Conservation (phyloP, 1,139 yeast genomes). For the Nakaseomyces uthaithaninus region DNA sequence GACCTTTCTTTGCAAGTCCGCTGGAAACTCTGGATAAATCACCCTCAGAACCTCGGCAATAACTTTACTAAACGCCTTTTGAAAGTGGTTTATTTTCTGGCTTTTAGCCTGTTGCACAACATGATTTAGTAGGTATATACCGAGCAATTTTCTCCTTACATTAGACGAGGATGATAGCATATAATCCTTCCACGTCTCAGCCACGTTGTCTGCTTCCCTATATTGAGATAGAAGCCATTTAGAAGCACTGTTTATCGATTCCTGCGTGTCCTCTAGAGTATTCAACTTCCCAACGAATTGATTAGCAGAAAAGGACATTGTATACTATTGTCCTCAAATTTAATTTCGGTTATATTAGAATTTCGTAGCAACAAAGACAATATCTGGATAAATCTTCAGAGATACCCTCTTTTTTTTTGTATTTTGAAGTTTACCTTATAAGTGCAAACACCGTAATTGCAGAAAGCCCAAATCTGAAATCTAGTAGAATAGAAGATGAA, state of each 20-base stretch:
- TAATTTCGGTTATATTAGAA: no score
- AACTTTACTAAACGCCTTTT: conserved; percentile 49
- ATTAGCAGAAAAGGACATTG: conserved; percentile 32
- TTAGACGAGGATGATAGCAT: conserved; percentile 29
- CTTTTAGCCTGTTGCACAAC: conserved; percentile 76
- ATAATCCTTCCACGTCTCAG: conserved; percentile 51
- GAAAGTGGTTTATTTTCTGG: conserved; percentile 54
- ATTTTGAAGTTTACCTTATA: no score
- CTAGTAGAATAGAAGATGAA: no score
- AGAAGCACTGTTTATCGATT: conserved; percentile 76
- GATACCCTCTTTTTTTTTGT: no score
- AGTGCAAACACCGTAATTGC: no score
- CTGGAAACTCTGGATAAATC: conserved; percentile 24
- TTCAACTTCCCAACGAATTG: conserved; percentile 51
- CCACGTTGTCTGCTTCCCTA: conserved; percentile 53
- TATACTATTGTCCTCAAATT: neutral
- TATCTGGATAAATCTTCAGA: no score
- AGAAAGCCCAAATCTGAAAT: no score
- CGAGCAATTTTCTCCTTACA: conserved; percentile 45
- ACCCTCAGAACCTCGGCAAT: conserved; percentile 33
- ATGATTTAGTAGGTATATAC: conserved; percentile 73
- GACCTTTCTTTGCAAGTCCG: conserved; percentile 44
- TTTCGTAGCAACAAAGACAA: no score
- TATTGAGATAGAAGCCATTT: conserved; percentile 82
- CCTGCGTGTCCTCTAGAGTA: conserved; percentile 68